Evolutionary conservation across 129 eudicot genomes (phyloP).

Genomic region (Daucus carota): DNA sequence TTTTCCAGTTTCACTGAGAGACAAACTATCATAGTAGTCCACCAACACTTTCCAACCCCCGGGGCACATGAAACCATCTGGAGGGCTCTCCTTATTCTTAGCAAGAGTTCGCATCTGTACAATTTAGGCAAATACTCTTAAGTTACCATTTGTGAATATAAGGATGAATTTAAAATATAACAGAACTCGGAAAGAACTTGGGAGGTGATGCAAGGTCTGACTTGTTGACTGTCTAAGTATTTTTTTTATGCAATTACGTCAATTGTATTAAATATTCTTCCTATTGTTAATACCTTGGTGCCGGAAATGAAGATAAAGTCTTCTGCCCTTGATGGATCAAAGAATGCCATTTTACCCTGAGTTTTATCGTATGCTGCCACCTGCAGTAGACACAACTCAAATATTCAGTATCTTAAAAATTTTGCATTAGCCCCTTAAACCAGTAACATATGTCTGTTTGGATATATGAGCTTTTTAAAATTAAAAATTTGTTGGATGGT

Average conservation of each 20-base stretch:
- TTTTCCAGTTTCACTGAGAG: slow-evolving; percentile 50
- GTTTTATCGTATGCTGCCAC: slow-evolving; percentile 92
- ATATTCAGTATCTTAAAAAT: not conserved
- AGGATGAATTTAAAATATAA: not conserved
- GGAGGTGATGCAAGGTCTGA: not conserved
- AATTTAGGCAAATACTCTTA: not conserved
- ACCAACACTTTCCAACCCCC: slow-evolving; percentile 97
- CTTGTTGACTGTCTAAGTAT: not conserved
- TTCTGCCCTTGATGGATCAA: slow-evolving; percentile 83
- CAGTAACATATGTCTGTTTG: not conserved
- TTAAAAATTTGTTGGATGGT: too few species aligned
- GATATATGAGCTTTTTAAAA: not conserved
- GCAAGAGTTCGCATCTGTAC: slow-evolving; percentile 90
- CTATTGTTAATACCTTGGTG: slow-evolving; percentile 55
- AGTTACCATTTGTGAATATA: not conserved
- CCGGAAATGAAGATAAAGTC: slow-evolving; percentile 95
- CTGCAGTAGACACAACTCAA: slow-evolving; percentile 28
- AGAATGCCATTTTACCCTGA: slow-evolving; percentile 82
- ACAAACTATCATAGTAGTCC: slow-evolving; percentile 72
- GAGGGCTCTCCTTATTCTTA: slow-evolving; percentile 79
- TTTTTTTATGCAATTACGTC: too few species aligned
- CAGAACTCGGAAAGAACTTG: not conserved
- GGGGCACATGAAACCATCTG: slow-evolving; percentile 96
- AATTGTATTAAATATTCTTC: not conserved
- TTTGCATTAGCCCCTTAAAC: not conserved